phyloP scores from a whole-genome alignment of 257 asterid species.

The Catharanthus roseus region DNA sequence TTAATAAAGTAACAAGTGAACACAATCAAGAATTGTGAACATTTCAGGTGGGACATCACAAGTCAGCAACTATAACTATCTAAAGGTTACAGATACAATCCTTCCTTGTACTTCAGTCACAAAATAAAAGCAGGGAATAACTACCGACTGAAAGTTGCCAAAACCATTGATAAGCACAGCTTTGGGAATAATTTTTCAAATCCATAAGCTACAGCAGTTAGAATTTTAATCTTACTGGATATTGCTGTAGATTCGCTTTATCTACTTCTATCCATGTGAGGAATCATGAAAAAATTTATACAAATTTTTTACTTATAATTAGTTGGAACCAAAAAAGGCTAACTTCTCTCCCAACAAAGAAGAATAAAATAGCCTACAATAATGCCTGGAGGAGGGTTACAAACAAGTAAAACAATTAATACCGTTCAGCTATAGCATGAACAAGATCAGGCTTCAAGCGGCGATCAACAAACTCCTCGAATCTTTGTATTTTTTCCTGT shows the following conservation, averaged over 20 bases:
- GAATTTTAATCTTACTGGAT: not conserved
- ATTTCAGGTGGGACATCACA: not conserved
- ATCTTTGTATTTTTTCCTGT: constrained; percentile 52
- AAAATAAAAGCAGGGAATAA: not conserved
- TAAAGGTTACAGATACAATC: not conserved
- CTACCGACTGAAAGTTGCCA: not conserved
- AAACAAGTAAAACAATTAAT: not conserved
- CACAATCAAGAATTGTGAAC: too few relatives aligned
- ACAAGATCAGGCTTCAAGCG: constrained; percentile 90
- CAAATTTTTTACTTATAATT: too few relatives aligned
- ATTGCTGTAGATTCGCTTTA: not conserved
- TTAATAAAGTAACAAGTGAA: not conserved
- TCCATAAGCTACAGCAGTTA: not conserved
- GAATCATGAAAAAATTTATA: too few relatives aligned
- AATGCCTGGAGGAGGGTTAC: not conserved
- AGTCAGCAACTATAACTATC: not conserved
- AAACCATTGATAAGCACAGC: not conserved
- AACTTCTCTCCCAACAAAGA: not conserved
- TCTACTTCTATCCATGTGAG: too few relatives aligned
- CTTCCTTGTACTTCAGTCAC: not conserved
- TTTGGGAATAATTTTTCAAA: not conserved
- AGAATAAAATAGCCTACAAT: not conserved
- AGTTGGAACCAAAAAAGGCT: too few relatives aligned
- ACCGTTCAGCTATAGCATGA: constrained; percentile 78
- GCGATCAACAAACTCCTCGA: constrained; percentile 73